phyloP scores from a whole-genome alignment of 2,329 filamentous ascomycete species.

The Podosphaera aphanis region DNA sequence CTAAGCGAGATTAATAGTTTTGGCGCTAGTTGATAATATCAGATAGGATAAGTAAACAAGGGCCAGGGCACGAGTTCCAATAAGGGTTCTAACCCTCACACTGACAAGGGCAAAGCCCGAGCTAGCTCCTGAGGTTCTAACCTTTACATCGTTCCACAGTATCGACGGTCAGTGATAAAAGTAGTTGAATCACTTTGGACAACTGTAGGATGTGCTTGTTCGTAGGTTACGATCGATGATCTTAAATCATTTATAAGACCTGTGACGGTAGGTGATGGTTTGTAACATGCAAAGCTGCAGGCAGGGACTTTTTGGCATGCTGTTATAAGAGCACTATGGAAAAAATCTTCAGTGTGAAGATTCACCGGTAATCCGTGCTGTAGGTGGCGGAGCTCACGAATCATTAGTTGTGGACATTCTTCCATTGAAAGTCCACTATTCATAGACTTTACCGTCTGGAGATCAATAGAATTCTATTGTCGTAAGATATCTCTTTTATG shows the following conservation, averaged over 20 bases:
- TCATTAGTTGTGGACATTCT: neutral
- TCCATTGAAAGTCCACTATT: neutral
- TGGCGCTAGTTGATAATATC: too few species aligned
- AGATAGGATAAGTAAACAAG: too few species aligned
- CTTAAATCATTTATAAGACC: constrained; percentile 1
- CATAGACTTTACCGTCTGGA: neutral
- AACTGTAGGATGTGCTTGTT: neutral
- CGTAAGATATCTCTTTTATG: constrained; percentile 1
- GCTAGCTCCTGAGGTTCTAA: too few species aligned
- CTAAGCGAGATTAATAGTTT: too few species aligned
- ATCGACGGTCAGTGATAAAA: neutral
- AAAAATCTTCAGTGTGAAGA: neutral
- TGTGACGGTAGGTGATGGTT: neutral
- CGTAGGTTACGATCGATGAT: neutral
- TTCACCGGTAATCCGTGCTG: neutral
- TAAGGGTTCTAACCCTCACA: too few species aligned
- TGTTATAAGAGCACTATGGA: neutral
- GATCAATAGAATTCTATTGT: neutral
- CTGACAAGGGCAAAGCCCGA: too few species aligned
- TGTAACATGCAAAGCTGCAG: neutral
- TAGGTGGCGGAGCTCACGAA: neutral
- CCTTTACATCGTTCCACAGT: too few species aligned
- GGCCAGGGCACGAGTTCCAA: too few species aligned
- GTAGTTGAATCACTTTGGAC: neutral
- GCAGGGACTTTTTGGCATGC: neutral